phyloP scores from a whole-genome alignment of 306 rosid species.

The Begonia fuchsioides region DNA sequence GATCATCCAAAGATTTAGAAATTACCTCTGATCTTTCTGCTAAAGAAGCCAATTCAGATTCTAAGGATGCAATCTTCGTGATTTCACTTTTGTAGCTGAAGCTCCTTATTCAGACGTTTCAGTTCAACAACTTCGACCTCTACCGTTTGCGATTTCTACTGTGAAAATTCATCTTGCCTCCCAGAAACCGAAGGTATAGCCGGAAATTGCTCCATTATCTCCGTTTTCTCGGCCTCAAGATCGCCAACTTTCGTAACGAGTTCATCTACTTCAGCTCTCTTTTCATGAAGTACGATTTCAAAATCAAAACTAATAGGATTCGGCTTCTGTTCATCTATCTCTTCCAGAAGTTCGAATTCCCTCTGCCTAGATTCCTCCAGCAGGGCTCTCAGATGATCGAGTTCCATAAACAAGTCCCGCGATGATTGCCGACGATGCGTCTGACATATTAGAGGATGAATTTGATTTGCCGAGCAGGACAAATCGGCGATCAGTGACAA shows the following conservation, averaged over 20 bases:
- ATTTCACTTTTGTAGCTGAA: conserved; percentile 69
- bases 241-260: conserved; percentile 28
- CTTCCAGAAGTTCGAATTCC: conserved; percentile 60
- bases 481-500: conserved; percentile 71
- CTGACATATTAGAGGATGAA: conserved; percentile 50
- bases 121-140: conserved; percentile 70
- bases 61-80: conserved; percentile 44
- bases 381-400: conserved; percentile 69
- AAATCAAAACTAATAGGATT: conserved; percentile 25
- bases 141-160: conserved; percentile 16
- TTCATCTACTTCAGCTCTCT: conserved; percentile 35
- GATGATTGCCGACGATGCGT: conserved; percentile 84
- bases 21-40: conserved; percentile 51
- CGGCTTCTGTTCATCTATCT: conserved; percentile 40
- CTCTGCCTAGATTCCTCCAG: conserved; percentile 77
- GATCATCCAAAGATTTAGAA: no score
- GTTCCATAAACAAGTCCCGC: conserved; percentile 70
- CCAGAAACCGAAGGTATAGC: conserved; percentile 19
- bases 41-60: conserved; percentile 40
- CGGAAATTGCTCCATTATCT: conserved; percentile 36
- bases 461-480: conserved; percentile 52
- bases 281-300: conserved; percentile 29
- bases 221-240: conserved; percentile 48
- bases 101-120: conserved; percentile 72
- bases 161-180: conserved; percentile 20